Percentiles rank a stretch among this genome's conserved stretches.
Conservation (phyloP, 2,329 filamentous ascomycete genomes). For the Epichloe gansuensis region DNA sequence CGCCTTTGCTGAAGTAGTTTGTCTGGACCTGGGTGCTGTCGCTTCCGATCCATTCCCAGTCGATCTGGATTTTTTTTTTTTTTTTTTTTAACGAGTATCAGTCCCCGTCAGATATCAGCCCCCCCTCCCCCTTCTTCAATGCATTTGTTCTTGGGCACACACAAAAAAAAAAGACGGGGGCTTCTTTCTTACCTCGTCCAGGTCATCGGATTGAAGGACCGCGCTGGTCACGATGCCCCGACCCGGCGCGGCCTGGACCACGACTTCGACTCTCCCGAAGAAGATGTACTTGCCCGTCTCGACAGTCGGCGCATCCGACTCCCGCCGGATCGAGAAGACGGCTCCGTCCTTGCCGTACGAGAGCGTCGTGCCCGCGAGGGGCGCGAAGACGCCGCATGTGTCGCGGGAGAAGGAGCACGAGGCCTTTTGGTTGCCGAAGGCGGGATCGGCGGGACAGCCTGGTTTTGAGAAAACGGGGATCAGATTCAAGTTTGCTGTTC, state of each 20-base stretch:
- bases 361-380: conserved; percentile 13
- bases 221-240: conserved; percentile 65
- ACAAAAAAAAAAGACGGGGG: too few relatives aligned
- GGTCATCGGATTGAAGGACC: conserved; percentile 59
- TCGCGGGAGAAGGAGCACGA: conserved; percentile 53
- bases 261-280: conserved; percentile 63
- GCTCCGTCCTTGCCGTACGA: conserved; percentile 18
- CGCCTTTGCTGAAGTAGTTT: conserved; percentile 72
- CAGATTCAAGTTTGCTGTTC: too few relatives aligned
- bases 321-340: conserved; percentile 41
- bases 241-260: conserved; percentile 58
- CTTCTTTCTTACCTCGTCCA: not conserved
- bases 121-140: too few relatives aligned
- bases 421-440: conserved; percentile 47
- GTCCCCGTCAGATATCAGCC: too few relatives aligned
- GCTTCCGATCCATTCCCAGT: conserved; percentile 71
- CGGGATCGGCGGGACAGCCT: conserved; percentile 51
- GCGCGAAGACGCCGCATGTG: conserved; percentile 30
- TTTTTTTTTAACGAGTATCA: too few relatives aligned
- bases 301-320: conserved; percentile 48
- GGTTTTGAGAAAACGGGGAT: too few relatives aligned
- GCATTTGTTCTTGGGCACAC: too few relatives aligned
- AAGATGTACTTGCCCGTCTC: conserved; percentile 67
- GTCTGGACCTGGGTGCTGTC: conserved; percentile 55
- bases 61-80: conserved; percentile 39